Percentiles rank a stretch among this genome's conserved stretches.
Evolutionary conservation across 441 rosid species (phyloP).

Genomic region (Corymbia citriodora): DNA sequence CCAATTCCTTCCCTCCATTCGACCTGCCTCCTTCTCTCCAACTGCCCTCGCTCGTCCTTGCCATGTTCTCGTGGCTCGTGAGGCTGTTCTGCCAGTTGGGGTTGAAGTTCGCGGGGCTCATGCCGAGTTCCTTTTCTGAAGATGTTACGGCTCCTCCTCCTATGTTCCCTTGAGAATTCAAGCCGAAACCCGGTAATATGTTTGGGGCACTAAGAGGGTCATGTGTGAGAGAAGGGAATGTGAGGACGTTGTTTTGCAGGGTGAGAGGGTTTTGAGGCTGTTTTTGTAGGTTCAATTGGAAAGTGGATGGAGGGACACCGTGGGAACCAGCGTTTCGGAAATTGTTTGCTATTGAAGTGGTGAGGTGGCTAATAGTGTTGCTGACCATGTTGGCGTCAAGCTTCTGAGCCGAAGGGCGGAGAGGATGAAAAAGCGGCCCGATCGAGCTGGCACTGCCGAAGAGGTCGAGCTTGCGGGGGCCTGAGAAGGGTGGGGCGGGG

Average conservation of each 20-base stretch:
- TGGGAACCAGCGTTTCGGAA: not conserved
- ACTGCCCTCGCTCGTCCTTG: not conserved
- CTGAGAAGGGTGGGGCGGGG: slow-evolving; percentile 72
- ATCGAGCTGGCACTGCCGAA: slow-evolving; percentile 37
- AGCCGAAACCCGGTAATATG: slow-evolving; percentile 18
- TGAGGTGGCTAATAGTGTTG: not conserved
- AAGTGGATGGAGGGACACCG: not conserved
- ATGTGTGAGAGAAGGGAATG: slow-evolving; percentile 52
- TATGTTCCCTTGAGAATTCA: slow-evolving; percentile 25
- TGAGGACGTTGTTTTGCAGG: slow-evolving; percentile 31
- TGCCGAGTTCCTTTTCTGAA: slow-evolving; percentile 22
- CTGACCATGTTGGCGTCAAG: slow-evolving; percentile 17
- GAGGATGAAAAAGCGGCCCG: slow-evolving; percentile 28
- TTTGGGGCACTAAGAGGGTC: slow-evolving; percentile 22
- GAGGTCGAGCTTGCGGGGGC: slow-evolving; percentile 61
- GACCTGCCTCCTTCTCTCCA: slow-evolving; percentile 7
- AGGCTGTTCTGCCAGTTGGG: slow-evolving; percentile 15
- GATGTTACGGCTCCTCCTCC: slow-evolving; percentile 12
- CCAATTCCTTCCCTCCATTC: slow-evolving; percentile 18
- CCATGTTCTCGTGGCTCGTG: not conserved
- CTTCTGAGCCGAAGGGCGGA: slow-evolving; percentile 54
- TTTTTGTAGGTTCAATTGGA: slow-evolving; percentile 27
- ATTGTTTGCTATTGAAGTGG: not conserved
- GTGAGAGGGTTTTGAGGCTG: slow-evolving; percentile 30
- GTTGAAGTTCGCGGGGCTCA: slow-evolving; percentile 24